Evolutionary conservation across 768 basidiomycete species (phyloP).

Genomic region (Collybiopsis luxurians): DNA sequence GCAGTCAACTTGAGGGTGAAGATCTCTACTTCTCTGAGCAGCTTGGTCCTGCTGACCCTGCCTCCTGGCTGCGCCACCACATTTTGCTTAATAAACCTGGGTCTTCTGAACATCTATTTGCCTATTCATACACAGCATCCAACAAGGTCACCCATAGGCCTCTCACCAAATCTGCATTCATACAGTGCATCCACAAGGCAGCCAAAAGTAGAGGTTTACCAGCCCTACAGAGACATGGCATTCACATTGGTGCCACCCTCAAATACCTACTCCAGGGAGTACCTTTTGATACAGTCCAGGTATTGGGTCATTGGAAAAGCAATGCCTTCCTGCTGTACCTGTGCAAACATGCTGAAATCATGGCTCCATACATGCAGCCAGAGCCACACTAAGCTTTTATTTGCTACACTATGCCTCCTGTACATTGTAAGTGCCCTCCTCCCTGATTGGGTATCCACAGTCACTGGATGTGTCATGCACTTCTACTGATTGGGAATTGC

Average conservation of each 20-base stretch:
- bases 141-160: too few species aligned
- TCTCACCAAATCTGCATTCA: constrained; percentile 16
- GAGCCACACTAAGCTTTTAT: constrained; percentile 8
- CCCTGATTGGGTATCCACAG: not conserved
- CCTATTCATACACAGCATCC: too few species aligned
- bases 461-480: constrained; percentile 4
- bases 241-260: constrained; percentile 22
- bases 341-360: constrained; percentile 15
- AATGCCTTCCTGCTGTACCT: constrained; percentile 21
- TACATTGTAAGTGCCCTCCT: not conserved
- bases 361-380: constrained; percentile 18
- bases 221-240: constrained; percentile 21
- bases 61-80: constrained; percentile 20
- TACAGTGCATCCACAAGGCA: constrained; percentile 9
- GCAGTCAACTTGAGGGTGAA: constrained; percentile 18
- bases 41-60: constrained; percentile 21
- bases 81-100: constrained; percentile 26
- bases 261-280: constrained; percentile 21
- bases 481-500: constrained; percentile 6
- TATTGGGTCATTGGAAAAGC: constrained; percentile 19
- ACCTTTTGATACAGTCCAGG: constrained; percentile 21
- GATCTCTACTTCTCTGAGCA: constrained; percentile 31
- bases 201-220: not conserved
- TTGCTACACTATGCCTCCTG: constrained; percentile 8
- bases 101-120: constrained; percentile 23